Evolutionary conservation across 352 stramenopile genomes (phyloP), one percentile per base, ranked within the genome.

Genomic region (Peronospora farinosa): DNA sequence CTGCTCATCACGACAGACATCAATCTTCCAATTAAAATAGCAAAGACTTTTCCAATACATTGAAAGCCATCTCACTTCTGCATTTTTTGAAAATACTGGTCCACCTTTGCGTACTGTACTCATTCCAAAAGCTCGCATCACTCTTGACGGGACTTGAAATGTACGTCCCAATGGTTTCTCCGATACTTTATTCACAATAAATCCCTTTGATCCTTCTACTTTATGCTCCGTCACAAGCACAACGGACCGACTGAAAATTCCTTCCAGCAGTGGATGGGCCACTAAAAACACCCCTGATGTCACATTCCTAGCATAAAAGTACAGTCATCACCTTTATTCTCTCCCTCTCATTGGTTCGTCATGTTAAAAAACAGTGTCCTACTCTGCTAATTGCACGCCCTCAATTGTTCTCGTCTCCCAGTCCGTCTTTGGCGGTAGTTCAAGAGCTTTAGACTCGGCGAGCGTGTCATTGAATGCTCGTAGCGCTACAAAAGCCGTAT

Each of bases 211-310:
- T 15, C 72, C 73, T 12, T 79, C 57, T 6, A 23, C 35, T 28
- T 57, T 77, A 60, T 93, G 79, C 33, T 86, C 67, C 0, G 80
- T 91, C 5, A 93, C 55, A 21, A 91, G 51, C 35, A 93, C 71
- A 47, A 93, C 82, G 19, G 76, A 71, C 4, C 79, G 78, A 46
- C 63, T 73, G 54, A 93, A 93, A n/a, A 78, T 64, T 8, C 74
- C 76, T 48, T 70, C 69, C 9, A 87, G 44, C 41, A 93, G 61
- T 35, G 82, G 82, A 52, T 93, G 82, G 9, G 82, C 67, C 35
- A 93, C 49, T 28, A 93, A 45, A 42, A 89, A 93, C 23, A 88
- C 55, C 5, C 82, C 82, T 7, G 72, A 64, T 23, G 67, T 54
- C n/a, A 42, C 50, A 27, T 60, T 58, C 40, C 68, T 85, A 32